Conservation (phyloP, 2,329 filamentous ascomycete species). For the Ceratocystis ficicola region DNA sequence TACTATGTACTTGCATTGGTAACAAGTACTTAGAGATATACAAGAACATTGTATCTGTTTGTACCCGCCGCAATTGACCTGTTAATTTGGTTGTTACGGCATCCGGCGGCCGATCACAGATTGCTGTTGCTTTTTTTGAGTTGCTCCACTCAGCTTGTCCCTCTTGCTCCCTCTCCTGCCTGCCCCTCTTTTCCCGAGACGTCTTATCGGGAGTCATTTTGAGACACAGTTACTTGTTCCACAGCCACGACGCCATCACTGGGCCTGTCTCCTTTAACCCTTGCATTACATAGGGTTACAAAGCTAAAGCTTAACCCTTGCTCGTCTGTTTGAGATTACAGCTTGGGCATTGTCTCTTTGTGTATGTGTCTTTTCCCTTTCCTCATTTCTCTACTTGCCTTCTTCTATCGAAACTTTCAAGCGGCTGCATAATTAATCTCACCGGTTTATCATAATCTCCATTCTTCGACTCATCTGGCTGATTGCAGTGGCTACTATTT, state of each 20-base stretch:
- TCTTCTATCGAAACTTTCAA: not conserved
- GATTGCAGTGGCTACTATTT: not conserved
- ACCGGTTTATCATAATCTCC: not conserved
- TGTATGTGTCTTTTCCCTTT: conserved; percentile 11
- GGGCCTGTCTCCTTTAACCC: not conserved
- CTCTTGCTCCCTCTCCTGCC: not conserved
- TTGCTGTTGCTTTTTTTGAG: not conserved
- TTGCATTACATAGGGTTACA: not conserved
- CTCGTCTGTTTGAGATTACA: not conserved
- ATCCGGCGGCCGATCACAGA: conserved; percentile 2
- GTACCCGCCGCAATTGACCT: not conserved
- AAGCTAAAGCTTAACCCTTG: not conserved
- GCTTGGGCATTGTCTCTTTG: not conserved
- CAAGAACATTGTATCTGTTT: not conserved
- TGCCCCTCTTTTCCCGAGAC: not conserved
- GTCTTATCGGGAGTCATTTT: not conserved
- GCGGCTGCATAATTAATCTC: not conserved
- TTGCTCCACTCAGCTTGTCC: not conserved
- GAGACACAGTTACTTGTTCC: conserved; percentile 5
- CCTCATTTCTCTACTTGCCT: not conserved
- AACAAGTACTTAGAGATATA: not conserved
- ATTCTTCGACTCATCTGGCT: not conserved
- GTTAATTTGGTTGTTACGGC: not conserved
- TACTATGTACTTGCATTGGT: not conserved
- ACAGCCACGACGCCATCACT: not conserved